Percentiles rank a stretch among this genome's conserved stretches.
Conservation (phyloP, 768 basidiomycete genomes). For the Psilocybe sp. region DNA sequence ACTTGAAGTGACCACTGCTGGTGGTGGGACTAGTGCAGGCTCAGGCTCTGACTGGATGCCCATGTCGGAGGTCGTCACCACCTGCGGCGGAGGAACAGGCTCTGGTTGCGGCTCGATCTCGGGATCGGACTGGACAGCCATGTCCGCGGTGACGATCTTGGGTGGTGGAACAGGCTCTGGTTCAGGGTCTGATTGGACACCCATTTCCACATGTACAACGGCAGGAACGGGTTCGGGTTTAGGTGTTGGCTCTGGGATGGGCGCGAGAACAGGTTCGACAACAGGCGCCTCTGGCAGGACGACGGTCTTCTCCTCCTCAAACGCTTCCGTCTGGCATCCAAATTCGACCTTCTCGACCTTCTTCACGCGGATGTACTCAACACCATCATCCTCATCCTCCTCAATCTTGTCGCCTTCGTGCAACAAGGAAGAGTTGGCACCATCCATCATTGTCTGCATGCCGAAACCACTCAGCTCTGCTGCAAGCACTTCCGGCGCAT, state of each 20-base stretch:
- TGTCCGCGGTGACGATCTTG: conserved; percentile 4
- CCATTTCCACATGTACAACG: conserved; percentile 7
- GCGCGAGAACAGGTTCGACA: conserved; percentile 7
- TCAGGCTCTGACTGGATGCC: conserved; percentile 11
- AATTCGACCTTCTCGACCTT: conserved; percentile 58
- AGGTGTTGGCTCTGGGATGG: neutral
- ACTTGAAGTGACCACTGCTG: conserved; percentile 26
- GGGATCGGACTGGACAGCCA: conserved; percentile 12
- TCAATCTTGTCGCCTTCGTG: conserved; percentile 34
- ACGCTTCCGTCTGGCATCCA: conserved; percentile 62
- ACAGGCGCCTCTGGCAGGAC: conserved; percentile 27
- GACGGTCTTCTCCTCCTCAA: conserved; percentile 24
- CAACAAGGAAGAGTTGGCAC: conserved; percentile 27
- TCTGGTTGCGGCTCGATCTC: neutral
- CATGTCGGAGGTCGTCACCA: conserved; percentile 20
- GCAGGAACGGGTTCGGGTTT: neutral
- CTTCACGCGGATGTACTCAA: conserved; percentile 31
- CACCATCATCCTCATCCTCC: conserved; percentile 35
- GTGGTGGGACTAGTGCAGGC: conserved; percentile 11
- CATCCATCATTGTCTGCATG: conserved; percentile 36
- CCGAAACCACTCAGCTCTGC: conserved; percentile 46
- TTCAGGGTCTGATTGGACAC: conserved; percentile 4
- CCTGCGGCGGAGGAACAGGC: conserved; percentile 18
- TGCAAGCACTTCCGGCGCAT: conserved; percentile 69
- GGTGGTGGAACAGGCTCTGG: conserved; percentile 7